Conservation (phyloP, 495 filamentous ascomycete species). For the Hyaloscypha finlandica region DNA sequence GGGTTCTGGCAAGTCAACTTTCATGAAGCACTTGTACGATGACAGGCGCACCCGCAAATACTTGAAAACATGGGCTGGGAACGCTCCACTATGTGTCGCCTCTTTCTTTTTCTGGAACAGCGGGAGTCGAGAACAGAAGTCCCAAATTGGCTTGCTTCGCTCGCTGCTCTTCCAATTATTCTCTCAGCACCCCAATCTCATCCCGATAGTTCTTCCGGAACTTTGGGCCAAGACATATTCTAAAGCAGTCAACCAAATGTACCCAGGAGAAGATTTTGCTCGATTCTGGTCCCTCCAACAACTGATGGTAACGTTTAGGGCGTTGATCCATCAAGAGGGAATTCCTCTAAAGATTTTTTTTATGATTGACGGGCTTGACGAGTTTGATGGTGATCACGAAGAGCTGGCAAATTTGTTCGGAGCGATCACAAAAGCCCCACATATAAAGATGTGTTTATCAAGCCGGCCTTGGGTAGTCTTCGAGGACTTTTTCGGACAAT, state of each 20-base stretch:
- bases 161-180: conserved; percentile 44
- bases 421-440: conserved; percentile 12
- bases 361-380: conserved; percentile 44
- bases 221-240: conserved; percentile 9
- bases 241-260: not conserved
- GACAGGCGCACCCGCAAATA: conserved; percentile 13
- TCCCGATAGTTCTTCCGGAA: conserved; percentile 9
- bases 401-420: conserved; percentile 33
- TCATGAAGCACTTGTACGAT: conserved; percentile 40
- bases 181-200: conserved; percentile 8
- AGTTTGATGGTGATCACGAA: conserved; percentile 36
- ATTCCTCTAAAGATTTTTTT: conserved; percentile 27
- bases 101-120: conserved; percentile 46
- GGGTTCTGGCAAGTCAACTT: conserved; percentile 44
- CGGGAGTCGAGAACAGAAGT: conserved; percentile 43
- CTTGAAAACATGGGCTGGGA: conserved; percentile 31
- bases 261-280: not conserved
- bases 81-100: conserved; percentile 19
- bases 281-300: not conserved
- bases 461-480: conserved; percentile 47
- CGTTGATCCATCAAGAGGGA: not conserved
- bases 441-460: conserved; percentile 41
- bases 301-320: conserved; percentile 6
- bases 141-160: conserved; percentile 42
- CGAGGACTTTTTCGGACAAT: conserved; percentile 37